phyloP scores from a whole-genome alignment of 177 flowering plant species.

The Vitis hybrid region DNA sequence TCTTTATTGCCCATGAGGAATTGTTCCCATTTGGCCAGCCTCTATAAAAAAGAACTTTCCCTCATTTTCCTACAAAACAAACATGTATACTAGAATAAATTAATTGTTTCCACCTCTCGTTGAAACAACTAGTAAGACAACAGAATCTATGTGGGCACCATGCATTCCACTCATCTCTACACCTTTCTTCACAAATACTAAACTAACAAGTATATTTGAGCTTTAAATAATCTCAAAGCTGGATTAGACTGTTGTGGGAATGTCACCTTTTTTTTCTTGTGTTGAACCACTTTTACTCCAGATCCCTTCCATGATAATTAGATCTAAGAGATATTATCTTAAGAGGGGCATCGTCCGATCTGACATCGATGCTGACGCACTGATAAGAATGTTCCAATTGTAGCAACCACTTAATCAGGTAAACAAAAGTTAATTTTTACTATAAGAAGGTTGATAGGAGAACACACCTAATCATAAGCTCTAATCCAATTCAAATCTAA shows the following conservation, averaged over 20 bases:
- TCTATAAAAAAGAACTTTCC: background rate
- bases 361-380: background rate
- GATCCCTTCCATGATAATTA: background rate
- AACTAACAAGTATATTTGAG: slow-evolving; percentile 8
- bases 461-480: background rate
- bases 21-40: background rate
- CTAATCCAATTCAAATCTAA: background rate
- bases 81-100: slow-evolving; percentile 1
- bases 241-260: slow-evolving; percentile 16
- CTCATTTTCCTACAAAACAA: slow-evolving; percentile 2
- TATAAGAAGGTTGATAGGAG: background rate
- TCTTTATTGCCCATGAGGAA: background rate
- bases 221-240: slow-evolving; percentile 1
- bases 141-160: slow-evolving; percentile 14
- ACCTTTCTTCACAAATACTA: background rate
- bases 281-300: background rate
- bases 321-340: background rate
- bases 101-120: slow-evolving; percentile 15
- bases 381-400: background rate
- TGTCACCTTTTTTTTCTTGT: background rate
- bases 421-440: background rate
- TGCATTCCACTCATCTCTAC: slow-evolving; percentile 10
- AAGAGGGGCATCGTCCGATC: background rate
- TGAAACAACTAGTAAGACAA: slow-evolving; percentile 8
- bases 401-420: background rate